phyloP scores from a whole-genome alignment of 2,329 filamentous ascomycete species.

The Aureobasidium zeae region DNA sequence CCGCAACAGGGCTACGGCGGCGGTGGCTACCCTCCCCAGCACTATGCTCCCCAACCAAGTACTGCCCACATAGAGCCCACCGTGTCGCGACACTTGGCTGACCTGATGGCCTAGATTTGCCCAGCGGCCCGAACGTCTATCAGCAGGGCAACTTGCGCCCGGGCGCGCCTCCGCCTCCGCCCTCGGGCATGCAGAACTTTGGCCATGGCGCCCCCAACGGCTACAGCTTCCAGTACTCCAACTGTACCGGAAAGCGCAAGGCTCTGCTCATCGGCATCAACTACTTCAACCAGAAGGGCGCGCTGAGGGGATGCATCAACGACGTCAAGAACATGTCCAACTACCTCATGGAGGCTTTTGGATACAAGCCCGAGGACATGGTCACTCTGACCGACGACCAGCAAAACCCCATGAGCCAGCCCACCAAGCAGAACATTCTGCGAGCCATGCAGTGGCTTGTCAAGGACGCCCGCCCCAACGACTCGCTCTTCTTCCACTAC shows the following conservation, averaged over 20 bases:
- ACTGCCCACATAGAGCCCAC: slow-evolving; percentile 8
- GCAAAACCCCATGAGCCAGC: slow-evolving; percentile 94
- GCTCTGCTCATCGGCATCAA: slow-evolving; percentile 91
- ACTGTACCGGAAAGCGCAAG: slow-evolving; percentile 80
- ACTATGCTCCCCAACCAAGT: slow-evolving; percentile 16
- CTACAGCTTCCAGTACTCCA: slow-evolving; percentile 85
- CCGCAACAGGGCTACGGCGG: slow-evolving; percentile 29
- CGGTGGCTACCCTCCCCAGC: slow-evolving; percentile 32
- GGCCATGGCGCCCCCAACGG: slow-evolving; percentile 69
- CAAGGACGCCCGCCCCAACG: slow-evolving; percentile 83
- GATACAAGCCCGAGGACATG: slow-evolving; percentile 94
- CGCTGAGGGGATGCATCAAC: slow-evolving; percentile 90
- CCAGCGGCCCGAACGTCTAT: slow-evolving; percentile 44
- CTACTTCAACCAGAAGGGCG: slow-evolving; percentile 86
- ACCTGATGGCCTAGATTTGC: slow-evolving; percentile 19
- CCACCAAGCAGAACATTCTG: slow-evolving; percentile 89
- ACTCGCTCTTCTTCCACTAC: slow-evolving; percentile 96
- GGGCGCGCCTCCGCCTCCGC: slow-evolving; percentile 31
- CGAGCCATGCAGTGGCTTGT: slow-evolving; percentile 97
- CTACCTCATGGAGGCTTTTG: slow-evolving; percentile 81
- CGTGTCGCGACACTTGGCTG: slow-evolving; percentile 1
- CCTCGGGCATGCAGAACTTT: slow-evolving; percentile 50
- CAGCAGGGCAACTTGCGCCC: slow-evolving; percentile 47
- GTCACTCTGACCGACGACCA: slow-evolving; percentile 93
- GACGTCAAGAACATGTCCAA: slow-evolving; percentile 95